These are phyloP conservation scores for Taphrina flavorubra DNA, from an alignment of 1,139 yeast genomes.

Conservation along the genomic window DNA sequence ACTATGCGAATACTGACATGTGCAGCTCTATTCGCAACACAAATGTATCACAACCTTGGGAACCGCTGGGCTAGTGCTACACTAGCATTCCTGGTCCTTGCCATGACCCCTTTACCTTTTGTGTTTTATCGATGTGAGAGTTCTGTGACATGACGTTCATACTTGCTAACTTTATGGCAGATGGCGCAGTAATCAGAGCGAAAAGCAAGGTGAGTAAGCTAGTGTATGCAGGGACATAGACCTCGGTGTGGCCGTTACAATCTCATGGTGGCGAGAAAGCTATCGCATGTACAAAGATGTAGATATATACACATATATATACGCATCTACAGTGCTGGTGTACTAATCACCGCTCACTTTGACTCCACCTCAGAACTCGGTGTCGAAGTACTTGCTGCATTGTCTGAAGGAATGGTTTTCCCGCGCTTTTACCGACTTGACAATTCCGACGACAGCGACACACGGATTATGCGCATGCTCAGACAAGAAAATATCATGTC, in stretches of 20 bases:
- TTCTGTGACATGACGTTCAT: no score
- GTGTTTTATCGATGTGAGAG: slow-evolving; percentile 55
- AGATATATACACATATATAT: no score
- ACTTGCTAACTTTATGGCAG: not conserved
- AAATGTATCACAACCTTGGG: slow-evolving; percentile 70
- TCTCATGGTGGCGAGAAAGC: no score
- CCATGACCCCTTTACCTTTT: slow-evolving; percentile 71
- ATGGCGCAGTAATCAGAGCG: slow-evolving; percentile 5
- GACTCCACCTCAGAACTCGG: no score
- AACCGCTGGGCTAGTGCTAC: slow-evolving; percentile 79
- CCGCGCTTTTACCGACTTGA: not conserved
- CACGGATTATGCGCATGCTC: not conserved
- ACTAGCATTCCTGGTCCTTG: slow-evolving; percentile 67
- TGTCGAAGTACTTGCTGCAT: not conserved
- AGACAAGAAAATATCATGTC: not conserved
- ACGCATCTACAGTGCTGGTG: no score
- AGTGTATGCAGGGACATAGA: not conserved
- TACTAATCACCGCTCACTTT: no score
- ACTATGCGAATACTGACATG: not conserved
- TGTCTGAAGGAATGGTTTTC: not conserved
- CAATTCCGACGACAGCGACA: no score
- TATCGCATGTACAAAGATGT: no score
- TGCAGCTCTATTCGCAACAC: slow-evolving; percentile 9
- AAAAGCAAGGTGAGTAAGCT: slow-evolving; percentile 5
- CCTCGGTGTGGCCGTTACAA: no score